A percentile compares a stretch with the other conserved stretches of the same genome.
Evolutionary conservation across 2,329 filamentous ascomycete genomes (phyloP).

Genomic region (Diaporthe citriasiana): DNA sequence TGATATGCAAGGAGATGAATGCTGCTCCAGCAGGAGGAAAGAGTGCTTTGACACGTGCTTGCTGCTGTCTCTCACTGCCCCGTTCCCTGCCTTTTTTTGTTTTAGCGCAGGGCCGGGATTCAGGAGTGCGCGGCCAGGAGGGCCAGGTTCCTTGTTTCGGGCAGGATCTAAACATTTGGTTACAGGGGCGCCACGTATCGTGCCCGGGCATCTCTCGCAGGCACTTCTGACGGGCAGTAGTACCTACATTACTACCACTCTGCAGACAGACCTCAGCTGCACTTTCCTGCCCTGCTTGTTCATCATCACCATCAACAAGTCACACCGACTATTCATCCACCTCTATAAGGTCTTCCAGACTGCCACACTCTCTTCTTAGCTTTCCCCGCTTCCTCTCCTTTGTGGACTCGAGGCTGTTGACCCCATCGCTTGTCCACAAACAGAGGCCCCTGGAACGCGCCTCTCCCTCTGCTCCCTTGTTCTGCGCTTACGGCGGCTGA

Average conservation of each 20-base stretch:
- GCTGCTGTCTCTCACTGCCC: not conserved
- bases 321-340: conserved; percentile 30
- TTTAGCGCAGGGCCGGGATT: conserved; percentile 20
- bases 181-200: conserved; percentile 31
- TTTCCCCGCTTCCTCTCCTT: conserved; percentile 3
- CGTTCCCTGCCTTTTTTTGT: conserved; percentile 3
- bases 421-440: conserved; percentile 36
- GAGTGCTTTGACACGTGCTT: conserved; percentile 11
- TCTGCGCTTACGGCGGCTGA: not conserved
- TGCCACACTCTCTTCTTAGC: conserved; percentile 17
- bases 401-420: conserved; percentile 19
- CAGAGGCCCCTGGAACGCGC: conserved; percentile 31
- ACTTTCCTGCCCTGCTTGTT: conserved; percentile 13
- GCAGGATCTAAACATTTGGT: conserved; percentile 27
- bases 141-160: conserved; percentile 21
- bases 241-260: conserved; percentile 18
- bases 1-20: not conserved
- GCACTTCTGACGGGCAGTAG: not conserved
- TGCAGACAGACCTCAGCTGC: conserved; percentile 18
- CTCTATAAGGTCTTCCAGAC: conserved; percentile 32
- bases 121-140: conserved; percentile 12
- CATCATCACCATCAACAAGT: conserved; percentile 19
- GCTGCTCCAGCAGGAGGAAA: not conserved
- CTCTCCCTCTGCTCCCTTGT: conserved; percentile 28
- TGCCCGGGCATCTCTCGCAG: not conserved